These are phyloP conservation scores for Moricandia arvensis DNA, from an alignment of 345 rosid genomes.

Conservation along the genomic window DNA sequence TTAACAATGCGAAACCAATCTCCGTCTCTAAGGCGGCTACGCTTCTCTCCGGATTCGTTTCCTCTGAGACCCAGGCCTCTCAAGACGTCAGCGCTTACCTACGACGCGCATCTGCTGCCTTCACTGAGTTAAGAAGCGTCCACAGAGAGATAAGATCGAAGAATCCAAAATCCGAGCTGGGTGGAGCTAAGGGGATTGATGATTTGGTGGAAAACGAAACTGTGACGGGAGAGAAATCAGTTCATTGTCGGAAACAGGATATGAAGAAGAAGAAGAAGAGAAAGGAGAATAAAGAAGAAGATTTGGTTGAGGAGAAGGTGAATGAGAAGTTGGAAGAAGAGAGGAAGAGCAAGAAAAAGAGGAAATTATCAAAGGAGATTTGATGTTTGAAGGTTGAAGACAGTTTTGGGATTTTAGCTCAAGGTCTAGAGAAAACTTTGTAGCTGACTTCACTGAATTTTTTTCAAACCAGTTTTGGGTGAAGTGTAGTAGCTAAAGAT, in stretches of 20 bases:
- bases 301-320: not conserved
- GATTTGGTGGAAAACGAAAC: constrained; percentile 11
- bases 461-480: constrained; percentile 1
- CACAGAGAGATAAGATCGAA: constrained; percentile 36
- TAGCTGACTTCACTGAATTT: not conserved
- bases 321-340: constrained; percentile 20
- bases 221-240: constrained; percentile 12
- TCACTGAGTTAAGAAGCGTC: constrained; percentile 38
- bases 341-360: constrained; percentile 44
- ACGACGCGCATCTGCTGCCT: constrained; percentile 43
- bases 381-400: constrained; percentile 20
- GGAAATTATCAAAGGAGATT: constrained; percentile 24
- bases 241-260: not conserved
- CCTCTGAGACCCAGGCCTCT: constrained; percentile 48
- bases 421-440: constrained; percentile 11
- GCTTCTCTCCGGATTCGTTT: constrained; percentile 45
- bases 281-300: constrained; percentile 9
- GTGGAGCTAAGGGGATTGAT: constrained; percentile 4
- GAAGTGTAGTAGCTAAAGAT: not conserved
- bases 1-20: constrained; percentile 34
- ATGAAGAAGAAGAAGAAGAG: constrained; percentile 22
- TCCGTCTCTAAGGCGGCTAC: constrained; percentile 42
- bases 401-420: constrained; percentile 8
- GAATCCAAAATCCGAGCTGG: constrained; percentile 10
- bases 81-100: constrained; percentile 53